These are phyloP conservation scores for Dendryphion nanum DNA, from an alignment of 2,329 filamentous ascomycete species.

Conservation along the genomic window DNA sequence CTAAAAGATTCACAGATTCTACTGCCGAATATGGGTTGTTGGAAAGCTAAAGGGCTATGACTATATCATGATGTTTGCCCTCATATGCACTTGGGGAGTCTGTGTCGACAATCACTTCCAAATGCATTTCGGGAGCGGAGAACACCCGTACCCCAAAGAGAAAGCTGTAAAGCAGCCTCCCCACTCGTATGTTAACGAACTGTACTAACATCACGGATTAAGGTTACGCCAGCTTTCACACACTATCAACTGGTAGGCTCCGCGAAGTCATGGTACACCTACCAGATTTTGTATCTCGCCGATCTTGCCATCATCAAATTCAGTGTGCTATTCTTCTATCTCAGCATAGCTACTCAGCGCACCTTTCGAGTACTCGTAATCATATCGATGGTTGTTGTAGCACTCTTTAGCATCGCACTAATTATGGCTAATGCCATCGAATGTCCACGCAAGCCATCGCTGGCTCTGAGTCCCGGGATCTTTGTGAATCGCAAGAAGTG, in stretches of 20 bases:
- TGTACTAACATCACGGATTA: no score
- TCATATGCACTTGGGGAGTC: constrained; percentile 26
- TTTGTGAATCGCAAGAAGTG: constrained; percentile 8
- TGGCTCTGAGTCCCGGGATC: constrained; percentile 13
- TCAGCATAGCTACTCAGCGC: constrained; percentile 20
- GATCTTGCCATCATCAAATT: constrained; percentile 24
- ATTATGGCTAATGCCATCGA: constrained; percentile 20
- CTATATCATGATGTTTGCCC: constrained; percentile 18
- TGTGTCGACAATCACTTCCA: constrained; percentile 29
- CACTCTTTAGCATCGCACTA: constrained; percentile 10
- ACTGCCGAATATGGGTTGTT: constrained; percentile 23
- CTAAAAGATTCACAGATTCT: constrained; percentile 15
- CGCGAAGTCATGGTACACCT: constrained; percentile 22
- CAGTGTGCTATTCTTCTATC: constrained; percentile 25
- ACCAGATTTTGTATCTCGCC: constrained; percentile 22
- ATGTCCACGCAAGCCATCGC: constrained; percentile 15
- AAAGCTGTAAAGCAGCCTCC: no score
- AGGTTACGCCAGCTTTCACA: constrained; percentile 5
- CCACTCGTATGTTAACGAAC: constrained; percentile 10
- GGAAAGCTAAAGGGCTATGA: constrained; percentile 23
- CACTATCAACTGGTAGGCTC: constrained; percentile 6
- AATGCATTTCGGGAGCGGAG: constrained; percentile 20
- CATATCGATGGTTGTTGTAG: constrained; percentile 13
- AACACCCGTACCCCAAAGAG: constrained; percentile 3
- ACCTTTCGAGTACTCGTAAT: constrained; percentile 18